These are phyloP conservation scores for Limonomyces culmigenus DNA, from an alignment of 1,284 basidiomycete species.

Conservation along the genomic window DNA sequence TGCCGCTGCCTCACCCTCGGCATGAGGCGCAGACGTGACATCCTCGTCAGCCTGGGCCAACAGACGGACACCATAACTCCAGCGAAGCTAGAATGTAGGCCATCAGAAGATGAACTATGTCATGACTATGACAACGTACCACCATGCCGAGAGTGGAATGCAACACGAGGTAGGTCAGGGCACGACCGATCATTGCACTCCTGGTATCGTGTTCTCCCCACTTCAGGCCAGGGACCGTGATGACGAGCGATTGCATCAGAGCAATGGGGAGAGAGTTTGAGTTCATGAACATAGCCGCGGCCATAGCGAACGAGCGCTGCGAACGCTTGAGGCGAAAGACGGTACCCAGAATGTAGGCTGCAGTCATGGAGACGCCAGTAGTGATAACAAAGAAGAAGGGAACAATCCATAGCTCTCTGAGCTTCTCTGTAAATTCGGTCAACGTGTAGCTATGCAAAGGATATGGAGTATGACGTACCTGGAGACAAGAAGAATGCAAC, in stretches of 20 bases:
- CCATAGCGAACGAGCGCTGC: conserved; percentile 67
- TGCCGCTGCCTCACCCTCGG: conserved; percentile 9
- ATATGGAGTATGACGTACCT: conserved; percentile 20
- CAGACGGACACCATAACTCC: conserved; percentile 75
- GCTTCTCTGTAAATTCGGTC: conserved; percentile 39
- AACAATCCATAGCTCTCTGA: conserved; percentile 83
- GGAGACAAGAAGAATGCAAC: conserved; percentile 72
- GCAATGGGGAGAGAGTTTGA: conserved; percentile 91
- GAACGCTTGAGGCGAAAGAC: conserved; percentile 38
- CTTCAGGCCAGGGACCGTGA: conserved; percentile 70
- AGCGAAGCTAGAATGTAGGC: conserved; percentile 45
- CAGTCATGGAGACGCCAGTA: conserved; percentile 42
- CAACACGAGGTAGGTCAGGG: conserved; percentile 82
- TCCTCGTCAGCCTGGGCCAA: conserved; percentile 55
- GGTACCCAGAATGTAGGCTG: conserved; percentile 32
- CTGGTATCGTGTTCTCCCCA: conserved; percentile 74
- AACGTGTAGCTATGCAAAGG: not conserved
- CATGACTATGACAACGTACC: conserved; percentile 23
- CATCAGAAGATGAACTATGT: conserved; percentile 2
- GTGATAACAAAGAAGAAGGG: conserved; percentile 68
- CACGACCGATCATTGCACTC: conserved; percentile 81
- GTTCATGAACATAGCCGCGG: conserved; percentile 80
- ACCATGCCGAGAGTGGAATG: conserved; percentile 93
- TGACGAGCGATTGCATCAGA: conserved; percentile 77
- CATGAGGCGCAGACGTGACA: conserved; percentile 9